Evolutionary conservation across 768 basidiomycete species (phyloP).

Genomic region (Dacryopinax spathularia): DNA sequence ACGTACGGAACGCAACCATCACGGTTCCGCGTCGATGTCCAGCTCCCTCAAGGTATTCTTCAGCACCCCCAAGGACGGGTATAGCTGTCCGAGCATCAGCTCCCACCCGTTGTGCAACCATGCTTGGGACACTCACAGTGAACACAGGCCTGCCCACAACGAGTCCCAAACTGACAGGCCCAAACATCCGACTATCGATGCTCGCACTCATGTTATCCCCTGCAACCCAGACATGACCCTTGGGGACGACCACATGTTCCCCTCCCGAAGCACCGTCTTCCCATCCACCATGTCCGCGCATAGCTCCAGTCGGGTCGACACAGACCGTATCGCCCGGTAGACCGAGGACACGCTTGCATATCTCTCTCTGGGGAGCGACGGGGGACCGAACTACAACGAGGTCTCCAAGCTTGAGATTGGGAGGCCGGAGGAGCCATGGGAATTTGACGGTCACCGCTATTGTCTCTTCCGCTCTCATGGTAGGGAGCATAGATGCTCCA

Average conservation of each 20-base stretch:
- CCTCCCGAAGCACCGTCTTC: constrained; percentile 32
- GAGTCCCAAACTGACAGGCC: constrained; percentile 72
- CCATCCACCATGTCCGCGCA: constrained; percentile 23
- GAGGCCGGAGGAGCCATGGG: constrained; percentile 8
- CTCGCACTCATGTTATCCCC: constrained; percentile 80
- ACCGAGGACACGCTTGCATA: constrained; percentile 85
- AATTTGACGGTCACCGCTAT: constrained; percentile 16
- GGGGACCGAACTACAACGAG: constrained; percentile 62
- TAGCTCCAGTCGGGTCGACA: constrained; percentile 49
- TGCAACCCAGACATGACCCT: constrained; percentile 76
- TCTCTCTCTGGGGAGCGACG: constrained; percentile 42
- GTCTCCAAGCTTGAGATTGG: constrained; percentile 51
- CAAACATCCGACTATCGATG: constrained; percentile 82
- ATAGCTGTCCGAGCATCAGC: neutral
- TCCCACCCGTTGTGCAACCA: no score
- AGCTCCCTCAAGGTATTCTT: neutral
- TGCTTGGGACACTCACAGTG: neutral
- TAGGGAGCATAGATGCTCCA: constrained; percentile 28
- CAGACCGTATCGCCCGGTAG: constrained; percentile 80
- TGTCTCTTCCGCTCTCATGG: constrained; percentile 20
- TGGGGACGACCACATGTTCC: constrained; percentile 66
- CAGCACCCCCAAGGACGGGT: neutral
- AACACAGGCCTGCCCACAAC: constrained; percentile 46
- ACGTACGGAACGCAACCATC: neutral
- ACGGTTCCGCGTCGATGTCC: neutral